A percentile compares a stretch with the other conserved stretches of the same genome.
These are phyloP conservation scores for Tricholoma hemisulphureum DNA, from an alignment of 768 basidiomycete genomes.

Conservation along the genomic window DNA sequence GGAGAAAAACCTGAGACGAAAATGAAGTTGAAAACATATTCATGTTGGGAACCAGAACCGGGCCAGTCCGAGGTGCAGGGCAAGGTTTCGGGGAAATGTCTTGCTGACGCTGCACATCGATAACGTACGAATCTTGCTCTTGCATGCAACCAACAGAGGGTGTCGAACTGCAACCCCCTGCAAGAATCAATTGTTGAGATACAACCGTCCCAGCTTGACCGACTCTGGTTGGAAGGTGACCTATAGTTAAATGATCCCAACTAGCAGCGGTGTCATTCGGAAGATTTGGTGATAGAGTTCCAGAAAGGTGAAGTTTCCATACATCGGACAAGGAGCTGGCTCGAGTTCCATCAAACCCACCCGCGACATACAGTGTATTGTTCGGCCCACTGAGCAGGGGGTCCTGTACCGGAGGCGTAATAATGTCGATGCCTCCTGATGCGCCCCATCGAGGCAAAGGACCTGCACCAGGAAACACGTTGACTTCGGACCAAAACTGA, in stretches of 20 bases:
- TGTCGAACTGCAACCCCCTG: conserved; percentile 60
- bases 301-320: conserved; percentile 69
- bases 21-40: conserved; percentile 58
- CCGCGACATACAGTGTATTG: conserved; percentile 72
- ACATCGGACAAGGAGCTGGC: conserved; percentile 57
- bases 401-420: conserved; percentile 43
- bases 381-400: conserved; percentile 52
- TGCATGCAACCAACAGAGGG: conserved; percentile 51
- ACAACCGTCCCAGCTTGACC: conserved; percentile 62
- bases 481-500: conserved; percentile 72
- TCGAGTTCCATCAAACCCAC: conserved; percentile 56
- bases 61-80: conserved; percentile 63
- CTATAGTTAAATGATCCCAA: conserved; percentile 54
- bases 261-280: conserved; percentile 48
- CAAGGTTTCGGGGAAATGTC: conserved; percentile 48
- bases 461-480: conserved; percentile 41
- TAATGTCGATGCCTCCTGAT: conserved; percentile 69
- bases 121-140: conserved; percentile 55
- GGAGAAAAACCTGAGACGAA: conserved; percentile 60
- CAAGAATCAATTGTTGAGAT: conserved; percentile 47
- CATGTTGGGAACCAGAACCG: conserved; percentile 59
- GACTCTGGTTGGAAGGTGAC: conserved; percentile 37
- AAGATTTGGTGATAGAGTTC: conserved; percentile 69
- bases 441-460: conserved; percentile 71
- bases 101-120: conserved; percentile 40